phyloP scores from a whole-genome alignment of 768 basidiomycete species.

The Serendipita vermifera region DNA sequence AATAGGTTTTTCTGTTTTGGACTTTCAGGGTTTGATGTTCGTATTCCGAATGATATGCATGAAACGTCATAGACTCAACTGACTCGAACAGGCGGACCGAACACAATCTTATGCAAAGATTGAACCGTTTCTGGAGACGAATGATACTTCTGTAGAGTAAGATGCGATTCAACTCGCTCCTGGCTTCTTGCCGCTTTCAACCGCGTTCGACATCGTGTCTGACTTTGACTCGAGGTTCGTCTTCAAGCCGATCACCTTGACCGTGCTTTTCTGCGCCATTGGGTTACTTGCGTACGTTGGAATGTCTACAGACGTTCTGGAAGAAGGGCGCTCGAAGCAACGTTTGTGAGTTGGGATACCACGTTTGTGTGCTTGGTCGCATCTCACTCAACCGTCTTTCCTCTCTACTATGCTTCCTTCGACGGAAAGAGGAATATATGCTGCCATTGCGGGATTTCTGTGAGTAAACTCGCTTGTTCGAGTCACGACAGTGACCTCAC shows the following conservation, averaged over 20 bases:
- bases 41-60: not conserved
- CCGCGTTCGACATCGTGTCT: not conserved
- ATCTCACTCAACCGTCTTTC: not conserved
- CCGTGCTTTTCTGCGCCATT: conserved; percentile 54
- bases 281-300: conserved; percentile 66
- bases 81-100: conserved; percentile 6
- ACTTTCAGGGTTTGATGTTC: conserved; percentile 1
- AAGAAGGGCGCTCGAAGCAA: conserved; percentile 70
- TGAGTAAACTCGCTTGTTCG: not conserved
- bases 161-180: conserved; percentile 13
- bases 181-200: not conserved
- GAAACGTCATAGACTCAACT: no score
- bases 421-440: conserved; percentile 53
- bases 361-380: conserved; percentile 2
- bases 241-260: conserved; percentile 71
- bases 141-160: conserved; percentile 5
- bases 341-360: conserved; percentile 54
- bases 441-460: conserved; percentile 59
- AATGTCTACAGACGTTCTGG: conserved; percentile 69
- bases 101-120: conserved; percentile 2
- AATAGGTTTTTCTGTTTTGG: not conserved
- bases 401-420: not conserved
- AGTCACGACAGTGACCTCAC: not conserved
- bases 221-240: conserved; percentile 46
- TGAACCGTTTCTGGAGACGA: conserved; percentile 7